These are phyloP conservation scores for Leccinum imitatum DNA, from an alignment of 768 basidiomycete species.

Conservation along the genomic window DNA sequence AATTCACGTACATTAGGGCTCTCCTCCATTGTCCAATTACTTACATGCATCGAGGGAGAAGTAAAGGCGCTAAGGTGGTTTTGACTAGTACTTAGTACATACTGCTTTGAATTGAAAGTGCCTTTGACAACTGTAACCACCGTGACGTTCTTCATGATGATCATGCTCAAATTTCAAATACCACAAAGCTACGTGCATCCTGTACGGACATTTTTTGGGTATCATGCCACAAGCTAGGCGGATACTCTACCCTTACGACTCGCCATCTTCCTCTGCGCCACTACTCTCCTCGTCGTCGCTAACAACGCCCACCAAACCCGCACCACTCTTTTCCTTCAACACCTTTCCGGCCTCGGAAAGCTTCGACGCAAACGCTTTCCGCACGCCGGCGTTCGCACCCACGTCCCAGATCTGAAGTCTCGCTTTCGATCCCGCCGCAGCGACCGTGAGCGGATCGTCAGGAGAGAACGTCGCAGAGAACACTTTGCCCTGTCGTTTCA, in stretches of 20 bases:
- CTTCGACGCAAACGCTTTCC: conserved; percentile 81
- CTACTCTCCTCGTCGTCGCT: conserved; percentile 71
- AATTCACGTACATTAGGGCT: neutral
- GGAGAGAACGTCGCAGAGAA: conserved; percentile 92
- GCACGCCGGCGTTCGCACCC: conserved; percentile 75
- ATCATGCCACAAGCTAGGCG: neutral
- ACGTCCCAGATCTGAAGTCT: conserved; percentile 97
- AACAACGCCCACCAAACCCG: conserved; percentile 67
- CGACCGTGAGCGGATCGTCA: conserved; percentile 90
- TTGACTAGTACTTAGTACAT: neutral
- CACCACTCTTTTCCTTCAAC: conserved; percentile 62
- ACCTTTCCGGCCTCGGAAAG: conserved; percentile 68
- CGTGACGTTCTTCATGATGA: neutral
- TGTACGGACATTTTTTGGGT: neutral
- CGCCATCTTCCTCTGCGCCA: conserved; percentile 42
- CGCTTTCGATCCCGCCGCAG: conserved; percentile 92
- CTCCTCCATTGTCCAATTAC: too few relatives aligned
- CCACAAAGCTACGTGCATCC: neutral
- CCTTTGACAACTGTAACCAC: neutral
- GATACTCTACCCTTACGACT: conserved; percentile 10
- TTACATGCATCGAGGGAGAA: too few relatives aligned
- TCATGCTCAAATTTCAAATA: too few relatives aligned
- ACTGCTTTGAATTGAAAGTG: neutral
- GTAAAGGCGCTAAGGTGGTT: neutral
- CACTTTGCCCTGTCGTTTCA: conserved; percentile 77